These are phyloP conservation scores for Chloranthus sessilifolius DNA, from an alignment of 164 flowering plant species.

Conservation along the genomic window DNA sequence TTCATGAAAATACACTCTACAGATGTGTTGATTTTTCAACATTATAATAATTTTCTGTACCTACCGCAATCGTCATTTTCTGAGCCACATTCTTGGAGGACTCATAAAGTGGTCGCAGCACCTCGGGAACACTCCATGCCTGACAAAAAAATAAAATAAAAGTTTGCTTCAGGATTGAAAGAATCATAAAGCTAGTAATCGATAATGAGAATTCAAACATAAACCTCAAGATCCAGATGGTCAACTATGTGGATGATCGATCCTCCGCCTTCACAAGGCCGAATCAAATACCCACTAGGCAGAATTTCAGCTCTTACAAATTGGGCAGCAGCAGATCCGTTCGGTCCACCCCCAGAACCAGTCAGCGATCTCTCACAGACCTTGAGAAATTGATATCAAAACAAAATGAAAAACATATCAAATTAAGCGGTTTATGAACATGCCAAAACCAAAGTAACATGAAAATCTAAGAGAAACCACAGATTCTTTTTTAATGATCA, in stretches of 20 bases:
- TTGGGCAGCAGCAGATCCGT: conserved; percentile 59
- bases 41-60: conserved; percentile 17
- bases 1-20: too few species aligned
- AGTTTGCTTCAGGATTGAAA: not conserved
- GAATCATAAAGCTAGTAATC: not conserved
- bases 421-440: not conserved
- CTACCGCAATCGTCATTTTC: conserved; percentile 87
- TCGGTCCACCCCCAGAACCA: conserved; percentile 79
- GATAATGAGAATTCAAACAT: not conserved
- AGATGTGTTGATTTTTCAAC: too few species aligned
- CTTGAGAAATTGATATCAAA: conserved; percentile 30
- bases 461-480: too few species aligned
- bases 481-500: too few species aligned
- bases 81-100: conserved; percentile 86
- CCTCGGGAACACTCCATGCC: conserved; percentile 95
- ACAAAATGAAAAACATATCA: not conserved
- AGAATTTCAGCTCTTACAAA: conserved; percentile 86
- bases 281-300: conserved; percentile 87
- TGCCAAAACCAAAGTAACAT: not conserved
- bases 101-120: conserved; percentile 83
- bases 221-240: conserved; percentile 87
- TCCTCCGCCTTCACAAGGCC: conserved; percentile 96
- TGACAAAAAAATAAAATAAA: conserved; percentile 15
- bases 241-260: conserved; percentile 91
- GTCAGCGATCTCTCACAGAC: conserved; percentile 92